phyloP scores from a whole-genome alignment of 805 yeast species.

The Metschnikowia lachancei region DNA sequence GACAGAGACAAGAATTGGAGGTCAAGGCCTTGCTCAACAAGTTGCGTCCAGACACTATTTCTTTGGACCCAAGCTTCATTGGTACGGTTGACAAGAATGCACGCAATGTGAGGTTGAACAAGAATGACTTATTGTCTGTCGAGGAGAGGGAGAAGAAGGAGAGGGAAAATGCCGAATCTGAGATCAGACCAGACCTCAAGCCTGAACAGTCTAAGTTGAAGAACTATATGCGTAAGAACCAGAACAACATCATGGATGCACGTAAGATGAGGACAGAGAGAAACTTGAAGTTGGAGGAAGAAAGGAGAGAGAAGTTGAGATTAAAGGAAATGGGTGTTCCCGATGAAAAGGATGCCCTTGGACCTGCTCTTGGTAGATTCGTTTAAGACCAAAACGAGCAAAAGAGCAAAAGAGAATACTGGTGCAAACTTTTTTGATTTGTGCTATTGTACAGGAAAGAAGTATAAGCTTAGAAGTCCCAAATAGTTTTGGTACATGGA shows the following conservation, averaged over 20 bases:
- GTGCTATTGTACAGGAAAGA: no score
- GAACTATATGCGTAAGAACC: conserved; percentile 76
- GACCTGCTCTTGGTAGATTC: conserved; percentile 22
- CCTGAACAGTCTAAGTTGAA: conserved; percentile 84
- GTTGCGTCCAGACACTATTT: conserved; percentile 86
- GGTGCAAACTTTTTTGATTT: background rate
- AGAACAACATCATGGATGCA: conserved; percentile 80
- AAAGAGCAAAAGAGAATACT: background rate
- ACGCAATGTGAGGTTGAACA: conserved; percentile 57
- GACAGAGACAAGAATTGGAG: conserved; percentile 92
- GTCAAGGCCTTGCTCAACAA: conserved; percentile 83
- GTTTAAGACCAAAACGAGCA: conserved; percentile 3
- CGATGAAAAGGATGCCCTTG: conserved; percentile 20
- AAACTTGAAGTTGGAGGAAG: conserved; percentile 72
- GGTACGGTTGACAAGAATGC: conserved; percentile 81
- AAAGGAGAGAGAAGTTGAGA: conserved; percentile 48
- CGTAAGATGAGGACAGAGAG: conserved; percentile 74
- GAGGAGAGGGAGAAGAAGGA: conserved; percentile 40
- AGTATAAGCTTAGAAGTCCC: background rate
- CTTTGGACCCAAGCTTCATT: conserved; percentile 82
- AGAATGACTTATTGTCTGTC: conserved; percentile 43
- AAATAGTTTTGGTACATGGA: background rate
- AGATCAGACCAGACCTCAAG: conserved; percentile 64
- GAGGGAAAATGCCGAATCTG: conserved; percentile 46
- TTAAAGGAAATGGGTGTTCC: conserved; percentile 20